phyloP scores from a whole-genome alignment of 2,329 filamentous ascomycete species.

The Periconia sp. region DNA sequence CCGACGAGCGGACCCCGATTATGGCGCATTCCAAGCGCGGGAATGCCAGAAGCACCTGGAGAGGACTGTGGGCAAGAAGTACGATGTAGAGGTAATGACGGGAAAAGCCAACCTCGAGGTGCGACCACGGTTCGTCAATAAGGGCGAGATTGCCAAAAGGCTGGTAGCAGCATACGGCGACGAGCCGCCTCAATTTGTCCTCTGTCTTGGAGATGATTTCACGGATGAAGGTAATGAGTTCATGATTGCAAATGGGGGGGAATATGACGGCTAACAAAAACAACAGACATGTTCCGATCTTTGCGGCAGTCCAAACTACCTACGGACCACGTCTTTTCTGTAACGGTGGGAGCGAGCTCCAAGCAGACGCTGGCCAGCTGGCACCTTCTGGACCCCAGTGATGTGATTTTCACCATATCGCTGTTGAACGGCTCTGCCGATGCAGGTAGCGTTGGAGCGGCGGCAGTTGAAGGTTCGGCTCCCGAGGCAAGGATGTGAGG shows the following conservation, averaged over 20 bases:
- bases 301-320: constrained; percentile 62
- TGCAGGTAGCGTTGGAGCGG: constrained; percentile 43
- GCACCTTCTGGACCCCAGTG: constrained; percentile 84
- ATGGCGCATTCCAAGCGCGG: constrained; percentile 74
- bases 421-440: constrained; percentile 56
- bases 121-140: constrained; percentile 95
- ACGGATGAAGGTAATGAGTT: constrained; percentile 81
- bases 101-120: constrained; percentile 98
- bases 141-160: constrained; percentile 89
- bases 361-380: constrained; percentile 90
- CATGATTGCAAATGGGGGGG: neutral
- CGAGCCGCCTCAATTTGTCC: constrained; percentile 72
- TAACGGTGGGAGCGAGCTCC: constrained; percentile 87
- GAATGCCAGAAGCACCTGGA: constrained; percentile 84
- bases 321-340: constrained; percentile 76
- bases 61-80: constrained; percentile 71
- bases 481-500: constrained; percentile 33
- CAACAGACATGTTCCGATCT: constrained; percentile 79
- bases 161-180: constrained; percentile 73
- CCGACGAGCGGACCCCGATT: constrained; percentile 83
- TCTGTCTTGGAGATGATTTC: constrained; percentile 93
- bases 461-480: constrained; percentile 43
- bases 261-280: constrained; percentile 10
- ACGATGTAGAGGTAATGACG: constrained; percentile 93
- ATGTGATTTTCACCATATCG: constrained; percentile 72